Evolutionary conservation across 768 basidiomycete genomes (phyloP), one percentile per base, ranked within the genome.

Genomic region (Strobilomyces confusus): DNA sequence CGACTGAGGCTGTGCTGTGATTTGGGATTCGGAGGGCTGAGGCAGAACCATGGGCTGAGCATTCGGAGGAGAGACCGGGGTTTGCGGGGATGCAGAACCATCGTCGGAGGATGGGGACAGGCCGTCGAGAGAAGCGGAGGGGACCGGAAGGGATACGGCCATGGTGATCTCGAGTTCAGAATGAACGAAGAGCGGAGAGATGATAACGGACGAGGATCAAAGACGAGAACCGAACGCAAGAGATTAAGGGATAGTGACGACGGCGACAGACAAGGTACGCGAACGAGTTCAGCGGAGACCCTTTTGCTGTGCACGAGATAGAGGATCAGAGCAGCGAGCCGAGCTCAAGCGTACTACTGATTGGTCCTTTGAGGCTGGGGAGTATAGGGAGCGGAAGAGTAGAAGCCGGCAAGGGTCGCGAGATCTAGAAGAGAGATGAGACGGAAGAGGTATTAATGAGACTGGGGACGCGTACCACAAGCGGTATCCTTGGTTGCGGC

Each of bases 361-460:
- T 71, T 61, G 67, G 65, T 70, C 66, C 68, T 72, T 71, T 69
- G 69, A 69, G 63, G 61, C 42, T 48, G 25, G 58, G 60, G 56
- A 65, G 61, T 61, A 60, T 58, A 55, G 59, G 59, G 60, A 72
- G 72, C 78, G 86, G 80, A 66, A 62, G 60, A 72, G 73, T 72
- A 77, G 87, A 80, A 75, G 84, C 86, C 87, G 87, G 79, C 84
- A 91, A 92, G 90, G 89, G 89, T 92, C 89, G 89, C 89, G 89
- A 92, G 89, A 80, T 81, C 86, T 89, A 64, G 37, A 44, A 40
- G 49, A 20, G 49, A 20, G 42, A 45, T 45, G 52, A 52, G 23
- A 33, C 14, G 12, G 17, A 5, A 34, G 9, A 30, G 4, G 12
- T 11, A 25, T 4, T 15, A 14, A 30, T 2, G 33, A 29, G 2